Conservation (phyloP, 176 grass and related monocot genomes). For the Carex pumila region DNA sequence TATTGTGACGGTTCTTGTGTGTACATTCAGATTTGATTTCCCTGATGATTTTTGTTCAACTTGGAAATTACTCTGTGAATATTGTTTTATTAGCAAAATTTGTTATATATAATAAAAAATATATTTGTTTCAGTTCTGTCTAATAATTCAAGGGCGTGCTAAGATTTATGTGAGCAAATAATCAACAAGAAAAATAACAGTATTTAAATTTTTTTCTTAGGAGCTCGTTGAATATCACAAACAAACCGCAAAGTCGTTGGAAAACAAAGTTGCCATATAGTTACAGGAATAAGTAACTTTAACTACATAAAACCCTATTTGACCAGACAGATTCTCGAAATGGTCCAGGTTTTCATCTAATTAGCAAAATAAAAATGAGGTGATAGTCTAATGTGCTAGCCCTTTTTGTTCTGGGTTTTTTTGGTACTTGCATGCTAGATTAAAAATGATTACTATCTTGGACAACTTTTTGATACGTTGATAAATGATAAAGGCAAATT, state of each 20-base stretch:
- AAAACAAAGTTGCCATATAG: too few relatives aligned
- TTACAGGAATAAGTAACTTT: too few relatives aligned
- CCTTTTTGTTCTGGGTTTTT: too few relatives aligned
- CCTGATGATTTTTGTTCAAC: background rate
- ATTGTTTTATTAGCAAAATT: background rate
- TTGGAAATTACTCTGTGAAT: background rate
- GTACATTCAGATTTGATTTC: background rate
- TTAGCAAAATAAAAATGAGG: background rate
- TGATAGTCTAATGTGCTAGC: background rate
- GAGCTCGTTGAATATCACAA: too few relatives aligned
- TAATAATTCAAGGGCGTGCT: background rate
- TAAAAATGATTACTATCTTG: background rate
- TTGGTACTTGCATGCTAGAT: too few relatives aligned
- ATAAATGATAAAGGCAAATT: background rate
- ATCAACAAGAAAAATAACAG: background rate
- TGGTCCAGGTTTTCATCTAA: background rate
- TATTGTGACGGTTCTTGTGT: background rate
- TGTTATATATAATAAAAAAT: background rate
- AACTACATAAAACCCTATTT: too few relatives aligned
- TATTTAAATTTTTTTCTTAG: too few relatives aligned
- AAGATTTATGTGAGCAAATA: background rate
- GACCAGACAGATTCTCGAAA: background rate
- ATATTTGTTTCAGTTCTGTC: background rate
- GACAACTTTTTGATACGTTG: background rate
- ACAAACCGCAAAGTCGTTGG: too few relatives aligned